Evolutionary conservation across 257 asterid species (phyloP).

Genomic region (Agastache rugosa): DNA sequence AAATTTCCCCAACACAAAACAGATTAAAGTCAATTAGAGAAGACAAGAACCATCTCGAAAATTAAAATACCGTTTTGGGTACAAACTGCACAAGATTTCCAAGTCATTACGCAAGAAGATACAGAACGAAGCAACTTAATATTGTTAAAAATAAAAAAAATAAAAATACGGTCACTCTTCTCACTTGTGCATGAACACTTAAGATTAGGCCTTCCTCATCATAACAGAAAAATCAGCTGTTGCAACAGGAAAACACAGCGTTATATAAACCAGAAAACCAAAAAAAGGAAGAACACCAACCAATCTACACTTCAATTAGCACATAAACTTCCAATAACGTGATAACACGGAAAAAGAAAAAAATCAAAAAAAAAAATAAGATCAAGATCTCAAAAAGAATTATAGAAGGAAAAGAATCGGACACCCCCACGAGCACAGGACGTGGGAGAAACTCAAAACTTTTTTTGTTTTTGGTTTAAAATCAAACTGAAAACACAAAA

Average conservation of each 20-base stretch:
- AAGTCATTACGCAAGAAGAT: neutral
- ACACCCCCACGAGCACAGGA: neutral
- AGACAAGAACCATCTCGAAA: neutral
- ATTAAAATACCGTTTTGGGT: neutral
- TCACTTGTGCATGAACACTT: constrained; percentile 3
- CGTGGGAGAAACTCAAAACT: no score
- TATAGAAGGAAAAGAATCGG: neutral
- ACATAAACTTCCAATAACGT: neutral
- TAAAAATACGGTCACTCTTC: neutral
- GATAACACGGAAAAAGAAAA: neutral
- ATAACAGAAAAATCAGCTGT: neutral
- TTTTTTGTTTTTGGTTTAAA: neutral
- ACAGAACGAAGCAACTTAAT: neutral
- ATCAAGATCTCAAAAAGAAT: constrained; percentile 32
- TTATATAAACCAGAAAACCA: neutral
- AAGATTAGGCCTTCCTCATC: constrained; percentile 3
- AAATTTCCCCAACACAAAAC: neutral
- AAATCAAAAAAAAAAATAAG: neutral
- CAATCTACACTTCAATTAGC: constrained; percentile 8
- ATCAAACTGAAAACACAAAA: neutral
- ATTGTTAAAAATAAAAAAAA: neutral
- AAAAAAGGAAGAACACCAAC: neutral
- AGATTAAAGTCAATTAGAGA: constrained; percentile 1
- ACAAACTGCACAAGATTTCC: neutral
- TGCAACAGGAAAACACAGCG: neutral